phyloP scores from a whole-genome alignment of 1,284 basidiomycete genomes.

The Moesziomyces parantarcticus region DNA sequence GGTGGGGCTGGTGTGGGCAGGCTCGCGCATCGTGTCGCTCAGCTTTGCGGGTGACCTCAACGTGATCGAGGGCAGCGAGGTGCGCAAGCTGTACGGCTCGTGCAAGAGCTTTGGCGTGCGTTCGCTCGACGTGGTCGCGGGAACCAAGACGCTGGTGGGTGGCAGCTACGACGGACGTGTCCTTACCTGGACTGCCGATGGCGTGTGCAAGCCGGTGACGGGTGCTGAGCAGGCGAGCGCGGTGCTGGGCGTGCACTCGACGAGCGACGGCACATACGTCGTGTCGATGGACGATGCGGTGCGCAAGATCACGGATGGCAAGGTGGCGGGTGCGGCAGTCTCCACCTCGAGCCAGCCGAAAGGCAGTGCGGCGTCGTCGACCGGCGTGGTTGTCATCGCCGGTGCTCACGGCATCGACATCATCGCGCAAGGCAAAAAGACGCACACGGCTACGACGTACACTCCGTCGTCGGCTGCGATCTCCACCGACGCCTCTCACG shows the following conservation, averaged over 20 bases:
- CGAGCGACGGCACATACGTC: slow-evolving; percentile 26
- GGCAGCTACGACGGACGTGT: slow-evolving; percentile 82
- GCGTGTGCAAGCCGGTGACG: slow-evolving; percentile 69
- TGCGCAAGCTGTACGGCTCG: slow-evolving; percentile 41
- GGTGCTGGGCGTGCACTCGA: slow-evolving; percentile 74
- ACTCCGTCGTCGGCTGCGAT: slow-evolving; percentile 70
- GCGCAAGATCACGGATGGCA: slow-evolving; percentile 27
- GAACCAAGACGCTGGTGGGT: slow-evolving; percentile 32
- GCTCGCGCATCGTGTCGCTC: slow-evolving; percentile 79
- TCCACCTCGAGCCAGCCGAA: slow-evolving; percentile 78
- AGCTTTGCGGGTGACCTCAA: slow-evolving; percentile 86
- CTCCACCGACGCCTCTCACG: slow-evolving; percentile 69
- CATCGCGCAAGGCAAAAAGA: slow-evolving; percentile 42
- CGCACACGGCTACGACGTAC: slow-evolving; percentile 36
- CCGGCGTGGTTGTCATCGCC: slow-evolving; percentile 75
- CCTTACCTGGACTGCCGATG: slow-evolving; percentile 72
- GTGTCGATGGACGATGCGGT: slow-evolving; percentile 57
- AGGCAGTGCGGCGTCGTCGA: slow-evolving; percentile 30
- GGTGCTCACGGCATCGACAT: slow-evolving; percentile 77
- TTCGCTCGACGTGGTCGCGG: slow-evolving; percentile 32
- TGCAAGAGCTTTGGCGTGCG: slow-evolving; percentile 48
- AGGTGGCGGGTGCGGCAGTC: slow-evolving; percentile 33
- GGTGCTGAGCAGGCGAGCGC: slow-evolving; percentile 78
- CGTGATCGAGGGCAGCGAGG: slow-evolving; percentile 68
- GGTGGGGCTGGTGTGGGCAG: slow-evolving; percentile 83